Evolutionary conservation across 306 rosid genomes (phyloP).

Genomic region (Cucurbita maxima): DNA sequence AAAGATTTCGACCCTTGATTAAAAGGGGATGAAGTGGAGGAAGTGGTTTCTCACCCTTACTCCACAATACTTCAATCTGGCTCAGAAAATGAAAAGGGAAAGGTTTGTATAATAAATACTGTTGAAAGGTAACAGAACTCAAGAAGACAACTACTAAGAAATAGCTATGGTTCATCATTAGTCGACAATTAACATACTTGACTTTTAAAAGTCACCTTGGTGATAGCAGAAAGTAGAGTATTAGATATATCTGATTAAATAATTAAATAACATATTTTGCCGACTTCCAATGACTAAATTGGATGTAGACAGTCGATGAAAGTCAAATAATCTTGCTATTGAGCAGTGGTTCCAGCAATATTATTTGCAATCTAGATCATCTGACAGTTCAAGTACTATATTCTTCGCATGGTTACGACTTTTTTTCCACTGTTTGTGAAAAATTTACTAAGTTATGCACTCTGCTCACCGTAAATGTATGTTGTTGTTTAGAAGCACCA

Average conservation of each 20-base stretch:
- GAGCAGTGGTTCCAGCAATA: too few species aligned
- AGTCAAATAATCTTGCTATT: too few species aligned
- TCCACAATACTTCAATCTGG: conserved; percentile 94
- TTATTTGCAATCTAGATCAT: too few species aligned
- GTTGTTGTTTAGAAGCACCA: conserved; percentile 82
- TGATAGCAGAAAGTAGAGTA: too few species aligned
- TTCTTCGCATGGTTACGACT: too few species aligned
- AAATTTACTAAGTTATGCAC: too few species aligned
- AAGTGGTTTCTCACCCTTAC: conserved; percentile 77
- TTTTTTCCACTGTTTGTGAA: too few species aligned
- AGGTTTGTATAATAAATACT: background rate
- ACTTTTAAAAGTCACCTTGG: background rate
- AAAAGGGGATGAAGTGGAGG: conserved; percentile 72
- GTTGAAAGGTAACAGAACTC: background rate
- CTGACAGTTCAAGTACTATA: too few species aligned
- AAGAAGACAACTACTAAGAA: background rate
- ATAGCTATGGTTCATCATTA: background rate
- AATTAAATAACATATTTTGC: too few species aligned
- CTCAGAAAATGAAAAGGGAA: conserved; percentile 7
- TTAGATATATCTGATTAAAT: too few species aligned
- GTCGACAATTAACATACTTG: background rate
- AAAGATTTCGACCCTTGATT: conserved; percentile 87
- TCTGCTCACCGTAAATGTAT: conserved; percentile 56
- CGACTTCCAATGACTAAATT: too few species aligned
- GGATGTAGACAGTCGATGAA: too few species aligned